Evolutionary conservation across 2,329 filamentous ascomycete species (phyloP).

Genomic region (Pseudovirgaria hyperparasitica): DNA sequence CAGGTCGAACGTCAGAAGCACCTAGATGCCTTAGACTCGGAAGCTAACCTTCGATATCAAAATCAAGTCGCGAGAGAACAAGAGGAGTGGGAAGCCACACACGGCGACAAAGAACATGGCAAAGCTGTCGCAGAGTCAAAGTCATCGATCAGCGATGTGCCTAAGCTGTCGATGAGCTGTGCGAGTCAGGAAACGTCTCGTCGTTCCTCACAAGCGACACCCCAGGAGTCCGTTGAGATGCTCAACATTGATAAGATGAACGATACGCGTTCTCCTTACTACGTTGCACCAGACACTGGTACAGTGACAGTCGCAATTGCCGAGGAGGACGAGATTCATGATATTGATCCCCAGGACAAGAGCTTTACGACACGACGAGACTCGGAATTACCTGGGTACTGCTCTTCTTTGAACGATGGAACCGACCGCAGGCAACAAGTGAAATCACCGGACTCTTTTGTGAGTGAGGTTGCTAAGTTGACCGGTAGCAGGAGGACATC

Average conservation of each 20-base stretch:
- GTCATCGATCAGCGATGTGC: constrained; percentile 21
- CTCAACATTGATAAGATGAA: constrained; percentile 29
- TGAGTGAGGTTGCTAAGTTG: too few relatives aligned
- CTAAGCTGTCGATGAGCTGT: constrained; percentile 21
- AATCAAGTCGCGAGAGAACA: constrained; percentile 48
- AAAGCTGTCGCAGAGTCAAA: constrained; percentile 36
- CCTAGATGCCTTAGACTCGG: constrained; percentile 53
- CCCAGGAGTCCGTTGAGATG: constrained; percentile 43
- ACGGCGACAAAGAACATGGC: constrained; percentile 46
- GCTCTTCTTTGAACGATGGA: too few relatives aligned
- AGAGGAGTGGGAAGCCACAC: constrained; percentile 62
- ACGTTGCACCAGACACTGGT: constrained; percentile 25
- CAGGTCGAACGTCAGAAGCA: constrained; percentile 42
- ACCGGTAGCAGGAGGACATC: too few relatives aligned
- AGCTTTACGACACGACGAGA: too few relatives aligned
- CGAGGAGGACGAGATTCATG: constrained; percentile 32
- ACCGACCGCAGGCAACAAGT: too few relatives aligned
- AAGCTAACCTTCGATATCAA: constrained; percentile 55
- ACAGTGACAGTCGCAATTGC: constrained; percentile 43
- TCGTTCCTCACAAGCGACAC: constrained; percentile 25
- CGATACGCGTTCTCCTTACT: constrained; percentile 14
- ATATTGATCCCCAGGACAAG: constrained; percentile 19
- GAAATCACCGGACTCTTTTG: too few relatives aligned
- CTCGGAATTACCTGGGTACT: too few relatives aligned
- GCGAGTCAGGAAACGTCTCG: too few relatives aligned